Conservation (phyloP, 768 basidiomycete species). For the Daedaleopsis sinensis region DNA sequence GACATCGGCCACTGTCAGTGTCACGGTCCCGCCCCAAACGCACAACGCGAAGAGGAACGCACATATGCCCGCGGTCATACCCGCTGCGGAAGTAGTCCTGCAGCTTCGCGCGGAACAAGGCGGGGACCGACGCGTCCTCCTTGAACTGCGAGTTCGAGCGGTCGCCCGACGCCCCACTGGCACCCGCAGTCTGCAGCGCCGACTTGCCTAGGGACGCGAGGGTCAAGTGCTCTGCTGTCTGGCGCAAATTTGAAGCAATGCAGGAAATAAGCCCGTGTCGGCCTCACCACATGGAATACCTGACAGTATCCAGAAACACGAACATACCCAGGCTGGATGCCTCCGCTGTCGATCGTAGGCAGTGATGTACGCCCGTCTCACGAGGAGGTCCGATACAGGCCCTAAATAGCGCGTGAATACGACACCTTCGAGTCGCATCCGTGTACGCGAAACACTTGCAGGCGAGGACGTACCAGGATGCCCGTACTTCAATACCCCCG, state of each 20-base stretch:
- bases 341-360: constrained; percentile 89
- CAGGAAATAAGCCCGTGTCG: not conserved
- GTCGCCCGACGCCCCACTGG: constrained; percentile 55
- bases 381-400: constrained; percentile 78
- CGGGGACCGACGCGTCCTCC: constrained; percentile 83
- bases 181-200: constrained; percentile 29
- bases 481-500: constrained; percentile 70
- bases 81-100: constrained; percentile 92
- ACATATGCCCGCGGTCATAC: constrained; percentile 98
- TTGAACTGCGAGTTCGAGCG: constrained; percentile 76
- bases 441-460: not conserved
- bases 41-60: constrained; percentile 30
- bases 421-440: not conserved
- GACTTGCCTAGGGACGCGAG: constrained; percentile 69
- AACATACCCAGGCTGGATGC: constrained; percentile 90
- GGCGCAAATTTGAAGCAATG: constrained; percentile 47
- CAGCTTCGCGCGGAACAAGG: constrained; percentile 76
- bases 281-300: not conserved
- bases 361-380: constrained; percentile 82
- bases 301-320: not conserved
- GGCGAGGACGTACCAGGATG: constrained; percentile 64
- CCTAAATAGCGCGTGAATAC: constrained; percentile 47
- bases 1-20: not conserved
- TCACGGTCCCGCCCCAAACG: not conserved
- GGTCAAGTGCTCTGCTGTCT: constrained; percentile 97